Base-by-base conservation (phyloP, 2,329 filamentous ascomycete genomes). In the Biscogniauxia mediterranea region DNA sequence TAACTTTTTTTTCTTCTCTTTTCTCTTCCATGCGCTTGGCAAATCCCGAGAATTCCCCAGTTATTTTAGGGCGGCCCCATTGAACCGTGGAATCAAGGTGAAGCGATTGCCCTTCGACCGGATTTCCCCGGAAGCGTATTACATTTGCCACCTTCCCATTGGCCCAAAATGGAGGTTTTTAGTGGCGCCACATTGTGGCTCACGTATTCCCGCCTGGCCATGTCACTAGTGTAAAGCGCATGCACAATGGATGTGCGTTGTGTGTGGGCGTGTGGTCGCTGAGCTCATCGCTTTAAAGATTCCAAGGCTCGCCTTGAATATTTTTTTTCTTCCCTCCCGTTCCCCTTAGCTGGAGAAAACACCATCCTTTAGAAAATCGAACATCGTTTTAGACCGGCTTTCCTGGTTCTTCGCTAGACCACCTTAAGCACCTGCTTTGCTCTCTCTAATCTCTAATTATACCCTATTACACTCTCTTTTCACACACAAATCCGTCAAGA, bases 401-500 rank as follows among this genome's bases (percentile, higher is more conserved):
- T 46, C 38, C 38, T 46, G 17, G 38, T 46, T 52, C 57, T 63
- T 55, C 55, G 61, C 59, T 58, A 54, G 62, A 55, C 55, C 15
- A 25, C 52, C 56, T 58, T 53, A 52, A 20, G 20, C 26, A 64
- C 67, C 17, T 17, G 17, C 17, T 26, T 42, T 57, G 20, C 23
- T 61, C 17, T 60, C 54, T 64, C 57, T 71, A 66, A 70, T 71
- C 61, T 64, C 58, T 73, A 71, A 69, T 73, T 62, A 59, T 64
- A 66, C 63, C 56, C 63, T 60, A 62, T 66, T 60, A 68, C 59
- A 53, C 56, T 54, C 56, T 42, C 51, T 21, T 58, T 56, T 53
- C 25, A 60, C 57, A 17, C 56, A 63, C 53, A 58, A 74, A 32
- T 9, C 76, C 74, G 72, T 66, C 74, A 81, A 77, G 74, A 80